phyloP scores from a whole-genome alignment of 192 early-diverging fungal genomes.

The Mortierella hygrophila region DNA sequence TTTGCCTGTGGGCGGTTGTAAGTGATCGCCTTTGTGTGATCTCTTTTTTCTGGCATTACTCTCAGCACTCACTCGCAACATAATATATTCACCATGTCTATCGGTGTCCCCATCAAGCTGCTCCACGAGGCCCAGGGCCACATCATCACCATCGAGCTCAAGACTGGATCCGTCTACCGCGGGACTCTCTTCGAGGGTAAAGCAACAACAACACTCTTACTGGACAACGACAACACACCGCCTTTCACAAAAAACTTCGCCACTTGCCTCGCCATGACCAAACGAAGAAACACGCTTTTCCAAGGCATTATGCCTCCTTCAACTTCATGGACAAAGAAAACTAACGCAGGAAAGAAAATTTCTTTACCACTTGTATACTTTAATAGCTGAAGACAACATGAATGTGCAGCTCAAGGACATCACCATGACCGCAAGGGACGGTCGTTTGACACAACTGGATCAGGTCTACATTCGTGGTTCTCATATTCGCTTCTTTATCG shows the following conservation, averaged over 20 bases:
- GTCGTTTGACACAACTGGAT: constrained; percentile 90
- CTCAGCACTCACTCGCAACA: background rate
- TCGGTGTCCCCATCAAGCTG: constrained; percentile 95
- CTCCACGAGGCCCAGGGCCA: constrained; percentile 98
- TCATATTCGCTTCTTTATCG: constrained; percentile 92
- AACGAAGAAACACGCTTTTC: background rate
- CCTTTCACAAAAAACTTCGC: background rate
- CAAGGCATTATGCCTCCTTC: background rate
- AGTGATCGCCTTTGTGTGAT: background rate
- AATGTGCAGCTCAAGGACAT: constrained; percentile 98
- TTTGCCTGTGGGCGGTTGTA: too few species aligned
- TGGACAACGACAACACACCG: background rate
- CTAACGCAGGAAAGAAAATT: background rate
- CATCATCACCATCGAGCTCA: constrained; percentile 95
- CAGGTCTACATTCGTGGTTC: constrained; percentile 97
- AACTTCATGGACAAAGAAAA: background rate
- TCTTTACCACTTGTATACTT: background rate
- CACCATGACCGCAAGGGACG: constrained; percentile 93
- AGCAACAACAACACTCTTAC: background rate
- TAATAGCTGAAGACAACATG: constrained; percentile 97
- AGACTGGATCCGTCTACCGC: constrained; percentile 94
- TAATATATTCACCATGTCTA: constrained; percentile 72
- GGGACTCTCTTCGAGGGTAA: constrained; percentile 91
- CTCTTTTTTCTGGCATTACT: constrained; percentile 11
- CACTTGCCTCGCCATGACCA: background rate